Percentiles rank a stretch among this genome's conserved stretches.
phyloP scores from a whole-genome alignment of 2,329 filamentous ascomycete species.

The Juglanconis sp. region DNA sequence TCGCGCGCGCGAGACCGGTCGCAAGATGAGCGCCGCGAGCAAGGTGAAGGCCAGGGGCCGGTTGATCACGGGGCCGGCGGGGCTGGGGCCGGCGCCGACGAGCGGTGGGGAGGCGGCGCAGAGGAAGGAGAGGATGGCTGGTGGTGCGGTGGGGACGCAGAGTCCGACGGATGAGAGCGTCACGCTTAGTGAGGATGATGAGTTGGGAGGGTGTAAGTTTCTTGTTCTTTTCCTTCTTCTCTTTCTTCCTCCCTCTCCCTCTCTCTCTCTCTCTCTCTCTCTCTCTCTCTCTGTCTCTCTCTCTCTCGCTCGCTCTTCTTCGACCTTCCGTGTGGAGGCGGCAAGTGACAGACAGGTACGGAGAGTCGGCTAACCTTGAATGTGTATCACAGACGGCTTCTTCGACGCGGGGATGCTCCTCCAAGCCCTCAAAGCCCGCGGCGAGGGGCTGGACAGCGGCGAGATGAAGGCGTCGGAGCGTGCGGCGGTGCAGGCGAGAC shows the following conservation, averaged over 20 bases:
- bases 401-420: constrained; percentile 95
- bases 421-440: constrained; percentile 76
- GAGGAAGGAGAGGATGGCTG: constrained; percentile 30
- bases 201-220: constrained; percentile 86
- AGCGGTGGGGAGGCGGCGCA: not conserved
- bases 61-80: constrained; percentile 55
- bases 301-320: not conserved
- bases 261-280: constrained; percentile 9
- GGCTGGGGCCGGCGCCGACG: constrained; percentile 21
- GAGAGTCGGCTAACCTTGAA: too few species aligned
- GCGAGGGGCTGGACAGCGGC: constrained; percentile 48
- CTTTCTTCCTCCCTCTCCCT: constrained; percentile 12
- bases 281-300: constrained; percentile 6
- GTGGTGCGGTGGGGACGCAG: constrained; percentile 45
- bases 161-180: constrained; percentile 68
- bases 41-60: constrained; percentile 70
- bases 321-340: too few species aligned
- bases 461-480: constrained; percentile 56
- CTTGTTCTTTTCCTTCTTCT: constrained; percentile 10
- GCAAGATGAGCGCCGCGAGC: constrained; percentile 29
- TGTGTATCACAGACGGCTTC: constrained; percentile 72
- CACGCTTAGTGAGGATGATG: constrained; percentile 77
- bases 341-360: too few species aligned
- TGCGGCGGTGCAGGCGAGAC: constrained; percentile 54
- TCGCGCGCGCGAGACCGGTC: constrained; percentile 13